Evolutionary conservation across 1,284 basidiomycete species (phyloP).

Genomic region (Golubevia pallescens): DNA sequence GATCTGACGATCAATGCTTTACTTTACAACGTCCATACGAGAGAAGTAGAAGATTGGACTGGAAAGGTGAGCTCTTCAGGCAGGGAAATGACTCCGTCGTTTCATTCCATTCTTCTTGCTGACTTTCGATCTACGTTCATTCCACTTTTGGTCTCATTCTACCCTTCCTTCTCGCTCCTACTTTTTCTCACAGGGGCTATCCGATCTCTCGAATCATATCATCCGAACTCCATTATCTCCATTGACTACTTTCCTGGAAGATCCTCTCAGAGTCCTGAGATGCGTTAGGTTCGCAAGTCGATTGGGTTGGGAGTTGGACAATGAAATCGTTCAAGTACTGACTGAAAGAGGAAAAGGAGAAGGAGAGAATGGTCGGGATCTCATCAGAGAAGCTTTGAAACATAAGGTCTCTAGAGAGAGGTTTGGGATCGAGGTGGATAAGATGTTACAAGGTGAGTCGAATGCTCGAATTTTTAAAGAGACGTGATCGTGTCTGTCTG

Average conservation of each 20-base stretch:
- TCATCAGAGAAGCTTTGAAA: slow-evolving; percentile 30
- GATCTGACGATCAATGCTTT: slow-evolving; percentile 96
- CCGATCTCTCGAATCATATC: slow-evolving; percentile 79
- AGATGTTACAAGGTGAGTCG: too few species aligned
- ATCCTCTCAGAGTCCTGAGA: slow-evolving; percentile 88
- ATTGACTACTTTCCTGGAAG: slow-evolving; percentile 86
- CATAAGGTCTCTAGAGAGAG: slow-evolving; percentile 60
- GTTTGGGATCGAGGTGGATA: slow-evolving; percentile 64
- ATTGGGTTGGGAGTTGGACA: slow-evolving; percentile 81
- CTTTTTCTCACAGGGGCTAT: slow-evolving; percentile 72
- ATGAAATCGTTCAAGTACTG: slow-evolving; percentile 68
- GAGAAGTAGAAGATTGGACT: slow-evolving; percentile 87
- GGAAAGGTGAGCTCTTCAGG: slow-evolving; percentile 69
- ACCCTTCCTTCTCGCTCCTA: not conserved
- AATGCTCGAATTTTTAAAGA: too few species aligned
- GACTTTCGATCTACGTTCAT: not conserved
- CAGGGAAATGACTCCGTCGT: not conserved
- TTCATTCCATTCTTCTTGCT: not conserved
- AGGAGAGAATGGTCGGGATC: slow-evolving; percentile 76
- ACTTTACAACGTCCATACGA: slow-evolving; percentile 93
- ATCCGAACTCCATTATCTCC: slow-evolving; percentile 90
- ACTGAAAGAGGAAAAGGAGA: slow-evolving; percentile 70
- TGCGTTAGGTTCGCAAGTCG: slow-evolving; percentile 90
- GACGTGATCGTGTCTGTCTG: too few species aligned
- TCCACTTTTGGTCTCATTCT: not conserved